phyloP scores from a whole-genome alignment of 2,329 filamentous ascomycete genomes.

The Albifimbria verrucaria region DNA sequence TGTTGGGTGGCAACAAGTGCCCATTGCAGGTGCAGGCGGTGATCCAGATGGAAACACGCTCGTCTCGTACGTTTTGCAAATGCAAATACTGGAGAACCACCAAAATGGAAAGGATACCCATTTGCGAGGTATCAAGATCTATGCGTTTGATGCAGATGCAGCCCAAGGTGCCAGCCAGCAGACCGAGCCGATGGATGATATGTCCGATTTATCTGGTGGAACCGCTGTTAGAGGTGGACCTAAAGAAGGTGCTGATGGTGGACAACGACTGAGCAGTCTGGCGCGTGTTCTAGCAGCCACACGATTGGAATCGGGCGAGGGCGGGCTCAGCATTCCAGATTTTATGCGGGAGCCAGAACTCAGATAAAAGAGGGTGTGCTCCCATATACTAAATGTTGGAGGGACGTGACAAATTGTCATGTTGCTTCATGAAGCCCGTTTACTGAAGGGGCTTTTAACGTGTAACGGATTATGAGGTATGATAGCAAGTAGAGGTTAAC shows the following conservation, averaged over 20 bases:
- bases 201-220: constrained; percentile 21
- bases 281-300: constrained; percentile 22
- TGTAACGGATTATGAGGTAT: too few species aligned
- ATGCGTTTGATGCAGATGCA: constrained; percentile 51
- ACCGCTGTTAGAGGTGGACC: constrained; percentile 8
- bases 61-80: constrained; percentile 84
- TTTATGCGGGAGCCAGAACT: constrained; percentile 42
- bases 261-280: constrained; percentile 22
- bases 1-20: constrained; percentile 86
- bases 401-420: neutral
- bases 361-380: constrained; percentile 27
- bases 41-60: constrained; percentile 69
- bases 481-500: too few species aligned
- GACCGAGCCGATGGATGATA: constrained; percentile 26
- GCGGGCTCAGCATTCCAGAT: constrained; percentile 33
- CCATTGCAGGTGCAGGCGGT: constrained; percentile 51
- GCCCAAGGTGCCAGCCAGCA: constrained; percentile 37
- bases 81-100: constrained; percentile 91
- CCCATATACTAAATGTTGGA: too few species aligned
- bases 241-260: constrained; percentile 6
- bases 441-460: too few species aligned
- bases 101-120: constrained; percentile 99
- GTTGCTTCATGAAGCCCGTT: neutral
- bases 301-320: constrained; percentile 29
- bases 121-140: constrained; percentile 88